Evolutionary conservation across 2,329 filamentous ascomycete species (phyloP).

Genomic region (Penicillium vulpinum): DNA sequence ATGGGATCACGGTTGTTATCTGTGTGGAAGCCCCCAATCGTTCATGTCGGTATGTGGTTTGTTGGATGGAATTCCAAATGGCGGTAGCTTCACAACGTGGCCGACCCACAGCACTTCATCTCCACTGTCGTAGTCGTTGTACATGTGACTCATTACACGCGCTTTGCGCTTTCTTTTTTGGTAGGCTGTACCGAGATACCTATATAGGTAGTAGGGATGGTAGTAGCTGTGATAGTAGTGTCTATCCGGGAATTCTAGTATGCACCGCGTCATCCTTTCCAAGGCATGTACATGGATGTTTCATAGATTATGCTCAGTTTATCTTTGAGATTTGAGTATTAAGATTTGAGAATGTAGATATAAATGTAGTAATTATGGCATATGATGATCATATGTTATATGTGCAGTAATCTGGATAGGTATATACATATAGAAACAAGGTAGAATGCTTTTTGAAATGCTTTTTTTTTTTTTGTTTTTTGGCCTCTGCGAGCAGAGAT

Average conservation of each 20-base stretch:
- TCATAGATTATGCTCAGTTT: not conserved
- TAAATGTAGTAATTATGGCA: not conserved
- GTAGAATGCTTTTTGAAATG: not conserved
- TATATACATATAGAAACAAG: conserved; percentile 1
- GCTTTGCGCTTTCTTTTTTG: not conserved
- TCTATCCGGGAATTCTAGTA: not conserved
- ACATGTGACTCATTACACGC: conserved; percentile 3
- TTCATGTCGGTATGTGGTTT: not conserved
- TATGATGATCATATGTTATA: not conserved
- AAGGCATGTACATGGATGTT: not conserved
- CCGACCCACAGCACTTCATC: conserved; percentile 1
- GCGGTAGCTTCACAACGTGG: conserved; percentile 8
- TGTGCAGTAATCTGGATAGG: not conserved
- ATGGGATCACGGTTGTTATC: too few relatives aligned
- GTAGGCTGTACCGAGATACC: too few relatives aligned
- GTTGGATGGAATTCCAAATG: not conserved
- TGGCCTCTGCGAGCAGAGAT: not conserved
- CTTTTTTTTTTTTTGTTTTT: not conserved
- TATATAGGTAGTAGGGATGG: too few relatives aligned
- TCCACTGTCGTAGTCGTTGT: not conserved
- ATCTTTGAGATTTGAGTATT: not conserved
- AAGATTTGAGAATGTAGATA: not conserved
- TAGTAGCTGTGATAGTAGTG: not conserved
- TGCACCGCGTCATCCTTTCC: not conserved
- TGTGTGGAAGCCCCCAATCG: too few relatives aligned